Conservation (phyloP, 2,329 filamentous ascomycete genomes). For the Mycocentrospora acerina region DNA sequence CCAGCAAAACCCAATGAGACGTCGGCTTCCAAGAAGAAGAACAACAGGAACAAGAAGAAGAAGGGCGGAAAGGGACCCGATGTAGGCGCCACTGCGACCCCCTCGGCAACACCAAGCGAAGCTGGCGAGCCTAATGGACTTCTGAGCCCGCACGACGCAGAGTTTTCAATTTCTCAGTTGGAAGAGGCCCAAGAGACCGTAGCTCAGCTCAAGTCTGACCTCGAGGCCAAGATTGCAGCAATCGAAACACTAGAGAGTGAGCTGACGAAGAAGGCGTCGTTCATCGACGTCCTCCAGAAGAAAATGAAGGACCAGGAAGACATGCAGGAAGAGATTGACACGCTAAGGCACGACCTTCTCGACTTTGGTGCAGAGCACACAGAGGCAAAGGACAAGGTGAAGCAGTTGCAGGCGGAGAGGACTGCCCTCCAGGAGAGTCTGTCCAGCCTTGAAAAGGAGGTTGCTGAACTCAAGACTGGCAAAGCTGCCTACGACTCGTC, state of each 20-base stretch:
- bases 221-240: conserved; percentile 36
- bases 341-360: conserved; percentile 75
- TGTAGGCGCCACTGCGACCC: conserved; percentile 36
- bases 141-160: conserved; percentile 34
- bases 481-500: conserved; percentile 50
- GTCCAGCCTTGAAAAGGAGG: conserved; percentile 68
- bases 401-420: conserved; percentile 72
- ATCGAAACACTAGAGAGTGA: conserved; percentile 37
- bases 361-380: conserved; percentile 82
- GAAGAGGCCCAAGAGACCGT: conserved; percentile 34
- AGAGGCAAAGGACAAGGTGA: conserved; percentile 73
- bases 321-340: conserved; percentile 82
- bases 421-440: conserved; percentile 64
- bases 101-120: conserved; percentile 42
- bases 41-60: conserved; percentile 76
- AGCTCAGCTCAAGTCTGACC: conserved; percentile 33
- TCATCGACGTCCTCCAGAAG: conserved; percentile 70
- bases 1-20: conserved; percentile 29
- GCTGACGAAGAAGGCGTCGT: conserved; percentile 60
- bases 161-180: conserved; percentile 46
- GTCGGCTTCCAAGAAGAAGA: conserved; percentile 71
- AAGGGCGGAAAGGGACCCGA: conserved; percentile 60
- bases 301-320: conserved; percentile 76
- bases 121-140: conserved; percentile 38
- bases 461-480: conserved; percentile 57